Percentiles rank a stretch among this genome's conserved stretches.
phyloP scores from a whole-genome alignment of 768 basidiomycete species.

The Boletus reticuloceps region DNA sequence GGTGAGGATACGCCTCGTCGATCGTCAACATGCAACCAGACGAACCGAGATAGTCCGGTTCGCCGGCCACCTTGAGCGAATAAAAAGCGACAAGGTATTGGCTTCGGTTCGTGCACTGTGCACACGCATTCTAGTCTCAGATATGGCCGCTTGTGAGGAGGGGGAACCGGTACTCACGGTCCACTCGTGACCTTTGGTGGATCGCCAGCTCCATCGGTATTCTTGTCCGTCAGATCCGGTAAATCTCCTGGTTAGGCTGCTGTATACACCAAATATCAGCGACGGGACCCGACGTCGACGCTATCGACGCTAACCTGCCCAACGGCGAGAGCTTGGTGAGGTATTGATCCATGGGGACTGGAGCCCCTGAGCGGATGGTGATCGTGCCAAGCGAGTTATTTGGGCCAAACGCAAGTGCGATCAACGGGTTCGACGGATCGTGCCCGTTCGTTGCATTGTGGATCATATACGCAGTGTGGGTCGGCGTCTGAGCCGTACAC shows the following conservation, averaged over 20 bases:
- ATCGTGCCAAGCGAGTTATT: conserved; percentile 52
- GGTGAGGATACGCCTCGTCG: conserved; percentile 55
- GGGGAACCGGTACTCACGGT: conserved; percentile 41
- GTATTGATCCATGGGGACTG: conserved; percentile 51
- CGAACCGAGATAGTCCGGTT: conserved; percentile 50
- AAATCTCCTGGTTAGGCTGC: conserved; percentile 50
- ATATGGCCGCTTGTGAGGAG: not conserved
- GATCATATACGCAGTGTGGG: conserved; percentile 50
- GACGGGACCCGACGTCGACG: not conserved
- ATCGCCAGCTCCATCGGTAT: conserved; percentile 58
- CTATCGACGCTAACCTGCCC: conserved; percentile 40
- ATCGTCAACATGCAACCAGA: conserved; percentile 64
- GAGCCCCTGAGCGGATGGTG: conserved; percentile 36
- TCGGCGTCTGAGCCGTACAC: conserved; percentile 43
- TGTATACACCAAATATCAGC: conserved; percentile 21
- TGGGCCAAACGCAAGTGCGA: conserved; percentile 51
- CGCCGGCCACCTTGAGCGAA: conserved; percentile 51
- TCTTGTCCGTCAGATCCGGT: conserved; percentile 56
- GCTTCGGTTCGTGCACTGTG: conserved; percentile 53
- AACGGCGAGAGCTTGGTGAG: conserved; percentile 39
- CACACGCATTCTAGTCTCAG: not conserved
- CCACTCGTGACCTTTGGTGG: conserved; percentile 57
- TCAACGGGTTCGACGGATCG: conserved; percentile 37
- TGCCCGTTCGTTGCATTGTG: conserved; percentile 37
- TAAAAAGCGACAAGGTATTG: conserved; percentile 60